phyloP scores from a whole-genome alignment of 371 early-diverging fungal genomes.

The Mucor saturninus region DNA sequence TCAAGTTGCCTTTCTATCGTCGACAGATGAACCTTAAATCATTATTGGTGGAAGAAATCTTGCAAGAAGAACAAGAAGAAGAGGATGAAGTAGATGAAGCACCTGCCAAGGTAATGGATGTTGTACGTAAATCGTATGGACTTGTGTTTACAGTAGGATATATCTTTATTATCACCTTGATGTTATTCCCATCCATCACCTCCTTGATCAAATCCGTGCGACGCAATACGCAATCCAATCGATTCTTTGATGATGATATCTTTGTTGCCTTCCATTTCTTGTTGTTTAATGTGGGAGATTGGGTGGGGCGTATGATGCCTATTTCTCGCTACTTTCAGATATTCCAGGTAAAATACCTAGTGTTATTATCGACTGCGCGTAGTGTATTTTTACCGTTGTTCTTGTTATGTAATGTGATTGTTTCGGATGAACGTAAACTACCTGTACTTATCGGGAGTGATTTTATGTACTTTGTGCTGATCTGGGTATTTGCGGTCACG shows the following conservation, averaged over 20 bases:
- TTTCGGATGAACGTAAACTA: conserved; percentile 46
- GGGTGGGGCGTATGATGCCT: conserved; percentile 68
- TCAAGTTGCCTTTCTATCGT: conserved; percentile 54
- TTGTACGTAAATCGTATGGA: conserved; percentile 40
- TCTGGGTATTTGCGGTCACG: conserved; percentile 67
- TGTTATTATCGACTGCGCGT: conserved; percentile 52
- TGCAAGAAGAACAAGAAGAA: conserved; percentile 4
- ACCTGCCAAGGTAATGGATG: conserved; percentile 20
- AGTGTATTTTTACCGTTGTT: conserved; percentile 72
- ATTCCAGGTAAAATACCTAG: conserved; percentile 46
- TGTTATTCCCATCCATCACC: conserved; percentile 81
- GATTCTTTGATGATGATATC: conserved; percentile 59
- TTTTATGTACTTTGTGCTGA: conserved; percentile 59
- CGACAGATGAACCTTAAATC: conserved; percentile 41
- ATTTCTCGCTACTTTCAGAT: conserved; percentile 40
- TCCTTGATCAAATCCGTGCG: conserved; percentile 65
- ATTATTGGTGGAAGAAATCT: conserved; percentile 10
- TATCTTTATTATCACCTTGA: conserved; percentile 71
- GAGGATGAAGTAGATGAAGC: neutral
- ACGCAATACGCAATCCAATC: conserved; percentile 24
- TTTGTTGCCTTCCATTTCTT: conserved; percentile 81
- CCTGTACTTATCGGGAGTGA: conserved; percentile 68
- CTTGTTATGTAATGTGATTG: conserved; percentile 71
- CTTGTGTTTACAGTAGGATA: conserved; percentile 61
- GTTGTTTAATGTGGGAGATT: conserved; percentile 77